phyloP scores from a whole-genome alignment of 129 eudicot species.

The Kitagawia praeruptora region DNA sequence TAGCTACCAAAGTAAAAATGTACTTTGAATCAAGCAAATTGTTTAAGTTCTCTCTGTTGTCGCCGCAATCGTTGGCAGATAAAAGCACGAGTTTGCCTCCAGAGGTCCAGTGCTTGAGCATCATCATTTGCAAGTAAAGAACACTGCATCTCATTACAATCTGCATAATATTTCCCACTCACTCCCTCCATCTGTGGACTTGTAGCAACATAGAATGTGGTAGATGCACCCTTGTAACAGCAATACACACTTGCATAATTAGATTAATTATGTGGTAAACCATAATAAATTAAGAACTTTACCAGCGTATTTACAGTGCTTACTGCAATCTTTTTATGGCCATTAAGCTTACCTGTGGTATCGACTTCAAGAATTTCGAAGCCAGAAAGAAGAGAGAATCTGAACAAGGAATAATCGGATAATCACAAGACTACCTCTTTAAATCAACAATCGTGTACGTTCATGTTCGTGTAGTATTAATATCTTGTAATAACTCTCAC shows the following conservation, averaged over 20 bases:
- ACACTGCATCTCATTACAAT: slow-evolving; percentile 68
- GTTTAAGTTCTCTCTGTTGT: neutral
- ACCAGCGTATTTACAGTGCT: no score
- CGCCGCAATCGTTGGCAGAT: slow-evolving; percentile 35
- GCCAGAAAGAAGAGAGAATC: slow-evolving; percentile 87
- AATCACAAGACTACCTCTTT: no score
- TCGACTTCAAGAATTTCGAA: slow-evolving; percentile 68
- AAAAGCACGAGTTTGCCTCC: slow-evolving; percentile 65
- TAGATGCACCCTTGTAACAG: slow-evolving; percentile 65
- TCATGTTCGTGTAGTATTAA: no score
- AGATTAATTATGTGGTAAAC: neutral
- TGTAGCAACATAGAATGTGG: slow-evolving; percentile 83
- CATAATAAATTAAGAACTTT: no score
- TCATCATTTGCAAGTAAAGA: slow-evolving; percentile 70
- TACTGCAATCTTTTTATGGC: neutral
- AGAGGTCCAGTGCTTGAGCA: slow-evolving; percentile 46
- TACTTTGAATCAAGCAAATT: neutral
- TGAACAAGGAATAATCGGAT: slow-evolving; percentile 16
- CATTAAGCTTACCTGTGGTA: slow-evolving; percentile 50
- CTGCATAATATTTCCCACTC: slow-evolving; percentile 73
- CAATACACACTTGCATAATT: neutral
- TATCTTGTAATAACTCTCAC: neutral
- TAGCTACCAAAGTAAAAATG: neutral
- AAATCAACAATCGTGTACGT: no score
- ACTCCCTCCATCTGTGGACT: slow-evolving; percentile 43